phyloP scores from a whole-genome alignment of 169 alveolate species.

The Cryptosporidium meleagridis region DNA sequence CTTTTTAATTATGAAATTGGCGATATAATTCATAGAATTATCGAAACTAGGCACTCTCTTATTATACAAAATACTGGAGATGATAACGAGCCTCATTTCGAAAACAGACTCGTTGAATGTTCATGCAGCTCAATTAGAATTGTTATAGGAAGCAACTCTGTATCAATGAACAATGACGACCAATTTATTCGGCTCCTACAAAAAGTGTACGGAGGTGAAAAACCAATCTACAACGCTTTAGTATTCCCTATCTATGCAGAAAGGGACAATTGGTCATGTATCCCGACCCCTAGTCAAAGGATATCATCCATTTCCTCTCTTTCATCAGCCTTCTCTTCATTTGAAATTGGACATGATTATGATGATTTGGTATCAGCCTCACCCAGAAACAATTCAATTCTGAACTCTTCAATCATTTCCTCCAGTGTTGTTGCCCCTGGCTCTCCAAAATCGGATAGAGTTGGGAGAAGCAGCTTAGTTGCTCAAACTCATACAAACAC shows the following conservation, averaged over 20 bases:
- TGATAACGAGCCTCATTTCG: slow-evolving; percentile 20
- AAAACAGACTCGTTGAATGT: slow-evolving; percentile 34
- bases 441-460: slow-evolving; percentile 66
- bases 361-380: slow-evolving; percentile 35
- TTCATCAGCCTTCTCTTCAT: slow-evolving; percentile 63
- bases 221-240: slow-evolving; percentile 64
- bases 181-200: slow-evolving; percentile 51
- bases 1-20: slow-evolving; percentile 51
- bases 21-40: slow-evolving; percentile 43
- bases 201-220: slow-evolving; percentile 37
- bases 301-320: slow-evolving; percentile 60
- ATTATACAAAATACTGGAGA: slow-evolving; percentile 61
- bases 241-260: slow-evolving; percentile 73
- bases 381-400: slow-evolving; percentile 38
- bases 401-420: slow-evolving; percentile 9
- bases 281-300: slow-evolving; percentile 70
- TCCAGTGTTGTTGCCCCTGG: slow-evolving; percentile 32
- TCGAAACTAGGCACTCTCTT: slow-evolving; percentile 61
- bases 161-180: slow-evolving; percentile 8
- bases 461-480: slow-evolving; percentile 9
- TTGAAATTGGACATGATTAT: slow-evolving; percentile 49
- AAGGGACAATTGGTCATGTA: slow-evolving; percentile 70
- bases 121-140: slow-evolving; percentile 20
- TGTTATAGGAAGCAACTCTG: neutral
- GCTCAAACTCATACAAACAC: slow-evolving; percentile 13